Conservation (phyloP, 2,329 filamentous ascomycete genomes). For the Ophiocordyceps sinensis region DNA sequence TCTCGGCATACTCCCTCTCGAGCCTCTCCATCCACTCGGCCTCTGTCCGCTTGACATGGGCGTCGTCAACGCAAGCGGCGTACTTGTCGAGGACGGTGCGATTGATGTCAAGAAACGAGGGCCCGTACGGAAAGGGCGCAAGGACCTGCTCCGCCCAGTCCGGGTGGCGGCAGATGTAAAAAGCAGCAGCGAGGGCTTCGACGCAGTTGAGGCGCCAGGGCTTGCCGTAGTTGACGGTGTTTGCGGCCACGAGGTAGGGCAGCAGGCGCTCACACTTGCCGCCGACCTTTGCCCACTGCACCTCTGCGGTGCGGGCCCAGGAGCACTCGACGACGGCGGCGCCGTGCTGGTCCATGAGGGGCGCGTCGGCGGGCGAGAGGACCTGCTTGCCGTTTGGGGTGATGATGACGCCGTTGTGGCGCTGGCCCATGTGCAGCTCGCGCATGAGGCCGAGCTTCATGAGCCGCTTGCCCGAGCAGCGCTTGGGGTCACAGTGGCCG, state of each 20-base stretch:
- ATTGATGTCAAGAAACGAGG: constrained; percentile 86
- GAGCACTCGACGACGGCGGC: constrained; percentile 95
- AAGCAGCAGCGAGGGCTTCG: constrained; percentile 84
- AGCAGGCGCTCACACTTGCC: constrained; percentile 84
- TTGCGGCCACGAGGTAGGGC: constrained; percentile 91
- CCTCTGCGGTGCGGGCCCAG: constrained; percentile 84
- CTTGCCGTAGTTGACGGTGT: constrained; percentile 92
- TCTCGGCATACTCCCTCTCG: constrained; percentile 78
- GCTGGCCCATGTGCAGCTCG: constrained; percentile 80
- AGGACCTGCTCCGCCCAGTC: constrained; percentile 85
- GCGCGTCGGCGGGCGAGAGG: constrained; percentile 68
- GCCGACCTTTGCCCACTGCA: constrained; percentile 82
- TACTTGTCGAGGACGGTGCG: constrained; percentile 68
- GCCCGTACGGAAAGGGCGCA: constrained; percentile 74
- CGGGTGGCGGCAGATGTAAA: constrained; percentile 77
- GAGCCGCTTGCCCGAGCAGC: constrained; percentile 88
- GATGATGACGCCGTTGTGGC: constrained; percentile 82
- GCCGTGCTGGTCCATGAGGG: constrained; percentile 73
- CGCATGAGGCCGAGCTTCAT: constrained; percentile 91
- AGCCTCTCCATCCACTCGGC: constrained; percentile 79
- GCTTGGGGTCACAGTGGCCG: constrained; percentile 91
- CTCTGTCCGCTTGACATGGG: constrained; percentile 70
- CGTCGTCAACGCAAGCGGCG: constrained; percentile 68
- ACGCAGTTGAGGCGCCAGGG: constrained; percentile 94
- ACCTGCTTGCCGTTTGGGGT: constrained; percentile 85